Evolutionary conservation across 352 stramenopile species (phyloP), one percentile per base, ranked within the genome.

Genomic region (Phytophthora macrochlamydospora): DNA sequence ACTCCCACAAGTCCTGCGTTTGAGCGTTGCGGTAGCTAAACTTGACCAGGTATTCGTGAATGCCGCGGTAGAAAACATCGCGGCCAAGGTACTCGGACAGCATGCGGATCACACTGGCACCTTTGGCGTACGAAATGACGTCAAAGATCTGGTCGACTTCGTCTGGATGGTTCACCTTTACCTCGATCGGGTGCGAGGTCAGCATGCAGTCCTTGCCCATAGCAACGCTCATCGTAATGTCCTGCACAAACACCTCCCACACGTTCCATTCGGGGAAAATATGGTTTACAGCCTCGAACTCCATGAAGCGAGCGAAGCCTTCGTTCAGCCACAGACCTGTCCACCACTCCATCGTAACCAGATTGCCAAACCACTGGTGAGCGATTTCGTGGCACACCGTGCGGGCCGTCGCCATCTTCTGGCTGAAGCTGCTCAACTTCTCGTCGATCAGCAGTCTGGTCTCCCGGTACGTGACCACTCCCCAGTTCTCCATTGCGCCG

Each of bases 81-180:
- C 80, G 81, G n/a, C 83, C 80, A 28, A 94, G 68, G 56, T 88
- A 89, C 56, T 92, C 83, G 12, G 81, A 89, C 13, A 94, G 70
- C 85, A 94, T 92, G 51, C 83, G 83, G 53, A 94, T 89, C 37
- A 94, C 72, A 55, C 83, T 91, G 1, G 82, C 80, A 0, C 85
- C 96, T 75, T 99, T 99, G 65, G 84, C 85, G 75, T 99, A 99
- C 65, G 81, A 96, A 75, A 99, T 99, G 4, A 93, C 96, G 78
- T 99, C 97, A 75, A 99, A 99, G 54, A 99, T 98, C 78, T 99
- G 89, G 74, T 99, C 95, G 11, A 99, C 94, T 69, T 99, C 97
- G 59, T 99, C 94, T 1, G 85, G 84, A 62, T 94, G 80, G 61
- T 94, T 78, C 56, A 99, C 98, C 11, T 86, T 89, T 1, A 99